Evolutionary conservation across 202 grass and related monocot species (phyloP), one percentile per base, ranked within the genome.

Genomic region (Bolboschoenoplectus hybrid): DNA sequence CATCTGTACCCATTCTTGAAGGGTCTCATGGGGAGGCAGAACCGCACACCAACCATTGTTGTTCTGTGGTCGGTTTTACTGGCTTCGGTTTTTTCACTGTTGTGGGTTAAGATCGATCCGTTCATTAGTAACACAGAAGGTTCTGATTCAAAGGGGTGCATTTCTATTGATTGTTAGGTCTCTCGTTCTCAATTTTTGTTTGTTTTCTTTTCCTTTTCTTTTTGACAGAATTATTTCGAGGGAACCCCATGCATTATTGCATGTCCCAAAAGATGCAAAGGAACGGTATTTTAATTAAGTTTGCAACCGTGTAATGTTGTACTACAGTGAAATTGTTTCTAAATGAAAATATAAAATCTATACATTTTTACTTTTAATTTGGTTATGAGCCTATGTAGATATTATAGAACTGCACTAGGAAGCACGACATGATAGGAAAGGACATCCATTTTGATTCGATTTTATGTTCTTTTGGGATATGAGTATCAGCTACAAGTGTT

Each of bases 1-100:
- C 97, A 99, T 89, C 56, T 99, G 74, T 99, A 99, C 91, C 97
- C 93, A 17, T 99, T 99, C 97, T 91, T 99, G 83, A 99, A 99
- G 86, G 93, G 97, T 46, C 97, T 97, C 86, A 99, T 99, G 93
- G 97, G 97, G 56, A 90, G 85, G 60, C 97, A 99, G 89, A 99
- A 99, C 88, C 84, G 93, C 73, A 99, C 93, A 41, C 97, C 97
- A n/a, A 99, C 97, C 49, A 93, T 99, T 39, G 97, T 99, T 63
- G 61, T 99, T 5, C 97, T 99, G 50, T 99, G 97, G 97, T 99
- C 97, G 0, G 93, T 99, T 63, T 87, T 99, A 16, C 76, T 99
- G 46, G 97, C 97, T 16, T 99, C 93, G 0, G 93, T 99, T 65
- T 99, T 96, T 87, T 99, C 97, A 70, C 91, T 99, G 67, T 88